Conservation (phyloP, 106 monocot species). For the Triglochin maritima region DNA sequence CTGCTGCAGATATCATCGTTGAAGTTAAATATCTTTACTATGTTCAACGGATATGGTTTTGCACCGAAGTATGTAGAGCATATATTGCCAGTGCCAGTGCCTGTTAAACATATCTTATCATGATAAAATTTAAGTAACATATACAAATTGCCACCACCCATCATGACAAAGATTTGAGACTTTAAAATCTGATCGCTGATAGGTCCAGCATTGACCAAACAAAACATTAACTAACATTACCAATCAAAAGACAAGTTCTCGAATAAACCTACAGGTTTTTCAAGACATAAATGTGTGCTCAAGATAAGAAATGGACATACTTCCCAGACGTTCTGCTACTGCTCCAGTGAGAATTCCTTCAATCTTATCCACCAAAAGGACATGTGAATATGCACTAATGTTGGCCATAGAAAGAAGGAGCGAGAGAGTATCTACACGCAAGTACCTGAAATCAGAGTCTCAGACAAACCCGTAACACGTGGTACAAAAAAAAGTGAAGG, state of each 20-base stretch:
- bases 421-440: constrained; percentile 76
- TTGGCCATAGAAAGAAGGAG: constrained; percentile 87
- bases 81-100: constrained; percentile 7
- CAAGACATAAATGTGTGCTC: background rate
- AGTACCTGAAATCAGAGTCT: constrained; percentile 55
- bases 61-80: constrained; percentile 13
- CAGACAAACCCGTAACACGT: background rate
- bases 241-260: no score
- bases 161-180: no score
- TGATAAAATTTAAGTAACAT: no score
- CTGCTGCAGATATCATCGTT: constrained; percentile 13
- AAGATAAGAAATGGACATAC: constrained; percentile 20
- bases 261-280: no score
- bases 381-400: constrained; percentile 75
- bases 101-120: background rate
- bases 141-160: no score
- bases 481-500: no score
- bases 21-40: constrained; percentile 27
- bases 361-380: constrained; percentile 89
- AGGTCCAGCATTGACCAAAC: no score
- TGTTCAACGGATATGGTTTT: constrained; percentile 11
- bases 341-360: constrained; percentile 87
- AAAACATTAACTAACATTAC: no score
- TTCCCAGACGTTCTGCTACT: constrained; percentile 91
- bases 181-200: no score